These are phyloP conservation scores for Picea sitchensis DNA, from an alignment of 75 land plant species.

Conservation along the genomic window DNA sequence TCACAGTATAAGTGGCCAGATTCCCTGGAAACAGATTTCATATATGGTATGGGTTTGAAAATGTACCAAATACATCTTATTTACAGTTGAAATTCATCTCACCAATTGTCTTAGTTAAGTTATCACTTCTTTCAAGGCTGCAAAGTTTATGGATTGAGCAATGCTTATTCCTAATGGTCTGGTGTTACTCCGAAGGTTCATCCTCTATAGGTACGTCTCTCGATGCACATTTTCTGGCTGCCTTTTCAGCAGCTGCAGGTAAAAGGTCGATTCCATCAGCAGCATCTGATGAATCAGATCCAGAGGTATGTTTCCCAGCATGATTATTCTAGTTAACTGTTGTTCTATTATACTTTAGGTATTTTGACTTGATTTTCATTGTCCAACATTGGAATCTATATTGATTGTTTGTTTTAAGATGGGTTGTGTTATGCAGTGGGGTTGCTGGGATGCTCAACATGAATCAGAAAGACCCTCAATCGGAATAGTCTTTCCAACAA, in stretches of 20 bases:
- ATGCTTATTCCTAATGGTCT: neutral
- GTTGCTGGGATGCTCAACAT: slow-evolving; percentile 68
- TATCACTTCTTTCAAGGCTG: neutral
- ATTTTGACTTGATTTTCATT: neutral
- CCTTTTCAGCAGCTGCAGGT: slow-evolving; percentile 81
- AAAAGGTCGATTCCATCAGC: slow-evolving; percentile 33
- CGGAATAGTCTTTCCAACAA: slow-evolving; percentile 63
- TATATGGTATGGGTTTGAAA: slow-evolving; percentile 47
- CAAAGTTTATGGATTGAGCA: neutral
- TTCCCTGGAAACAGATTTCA: slow-evolving; percentile 61
- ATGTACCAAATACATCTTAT: neutral
- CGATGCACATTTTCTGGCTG: slow-evolving; percentile 64
- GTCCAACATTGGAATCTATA: neutral
- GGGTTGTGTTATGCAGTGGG: slow-evolving; percentile 57
- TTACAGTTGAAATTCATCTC: neutral
- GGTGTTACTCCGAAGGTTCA: slow-evolving; percentile 38
- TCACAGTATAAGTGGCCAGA: slow-evolving; percentile 71
- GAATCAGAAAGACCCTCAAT: slow-evolving; percentile 70
- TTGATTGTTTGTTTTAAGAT: neutral
- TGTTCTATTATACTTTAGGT: neutral
- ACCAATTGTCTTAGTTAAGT: neutral
- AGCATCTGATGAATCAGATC: slow-evolving; percentile 84
- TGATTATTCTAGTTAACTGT: neutral
- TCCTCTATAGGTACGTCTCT: slow-evolving; percentile 85
- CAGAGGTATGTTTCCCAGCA: slow-evolving; percentile 44